Base-by-base conservation (phyloP, 1,139 yeast genomes). In the Suhomyces coccinellae region DNA sequence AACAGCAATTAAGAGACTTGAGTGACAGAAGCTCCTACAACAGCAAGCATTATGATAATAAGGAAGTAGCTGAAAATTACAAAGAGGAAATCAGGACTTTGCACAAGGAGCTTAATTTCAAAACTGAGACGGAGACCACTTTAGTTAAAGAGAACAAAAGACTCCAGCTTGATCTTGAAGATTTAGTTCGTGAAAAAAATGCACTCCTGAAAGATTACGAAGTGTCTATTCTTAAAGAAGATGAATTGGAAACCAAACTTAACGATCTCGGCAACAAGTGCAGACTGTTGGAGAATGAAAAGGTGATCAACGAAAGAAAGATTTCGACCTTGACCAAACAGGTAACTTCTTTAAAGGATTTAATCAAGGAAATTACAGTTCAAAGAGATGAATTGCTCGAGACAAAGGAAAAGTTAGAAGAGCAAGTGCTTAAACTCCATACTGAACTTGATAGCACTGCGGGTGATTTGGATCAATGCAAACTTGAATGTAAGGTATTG, bases 111-210 rank as follows among this genome's bases (percentile, higher is more conserved):
- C 63, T 88, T 35, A 71, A 73, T 32, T 75, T 75, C 52, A 75
- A 78, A 52, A 72, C 83, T 63, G 80, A 82, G 53, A 74, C 71
- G 35, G 93, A 86, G 64, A 80, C 88, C 0, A 80, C 78, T 29
- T 63, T 86, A 44, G 80, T 82, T 46, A 85, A 83, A 55, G 85
- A 82, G 44, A 73, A 83, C 52, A 82, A 85, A 45, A 79, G 79
- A 39, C 63, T 83, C 32, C 80, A 79, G 39, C 75, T 83, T 52
- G 86, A 85, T 49, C 66, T 82, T 43, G 90, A 86, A 50, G 78
- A 80, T 6, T 63, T 82, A 49, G 62, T 65, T 33, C 65, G 69
- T 22, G 79, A 74, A 46, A 74, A 75, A 44, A 65, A 72, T 7
- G 75, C 78, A 14, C 67, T 80, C 33, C 83, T 82, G 43, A 67